These are phyloP conservation scores for Solanum paucissectum DNA, from an alignment of 257 asterid genomes.

Conservation along the genomic window DNA sequence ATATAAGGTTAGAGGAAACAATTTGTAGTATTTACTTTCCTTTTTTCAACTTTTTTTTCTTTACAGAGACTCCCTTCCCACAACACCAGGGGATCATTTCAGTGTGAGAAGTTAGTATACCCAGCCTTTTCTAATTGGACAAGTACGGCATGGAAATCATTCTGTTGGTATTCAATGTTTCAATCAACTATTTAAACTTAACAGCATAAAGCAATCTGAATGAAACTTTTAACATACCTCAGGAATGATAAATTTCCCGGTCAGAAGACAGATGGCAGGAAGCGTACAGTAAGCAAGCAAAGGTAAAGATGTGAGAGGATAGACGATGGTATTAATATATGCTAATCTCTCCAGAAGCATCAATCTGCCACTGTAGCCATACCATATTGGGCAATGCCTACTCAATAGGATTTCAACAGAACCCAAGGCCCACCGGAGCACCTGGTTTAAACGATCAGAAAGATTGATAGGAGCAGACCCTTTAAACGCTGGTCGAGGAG, in stretches of 20 bases:
- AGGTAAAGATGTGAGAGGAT: slow-evolving; percentile 81
- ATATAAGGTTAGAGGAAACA: background rate
- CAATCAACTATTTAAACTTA: background rate
- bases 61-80: background rate
- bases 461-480: slow-evolving; percentile 96
- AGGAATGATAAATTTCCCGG: slow-evolving; percentile 74
- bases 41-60: background rate
- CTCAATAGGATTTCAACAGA: slow-evolving; percentile 82
- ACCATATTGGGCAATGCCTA: slow-evolving; percentile 93
- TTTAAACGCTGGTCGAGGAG: slow-evolving; percentile 84
- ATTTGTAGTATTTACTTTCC: background rate
- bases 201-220: background rate
- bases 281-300: slow-evolving; percentile 77
- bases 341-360: slow-evolving; percentile 70
- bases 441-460: slow-evolving; percentile 91
- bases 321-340: slow-evolving; percentile 73
- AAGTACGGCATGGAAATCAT: background rate
- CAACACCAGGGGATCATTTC: background rate
- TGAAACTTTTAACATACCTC: slow-evolving; percentile 32
- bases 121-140: background rate
- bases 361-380: slow-evolving; percentile 65
- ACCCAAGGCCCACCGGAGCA: slow-evolving; percentile 94
- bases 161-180: background rate
- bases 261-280: slow-evolving; percentile 84
- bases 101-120: background rate